Base-by-base conservation (phyloP, 1,284 basidiomycete species). In the Phlebopus sp. region DNA sequence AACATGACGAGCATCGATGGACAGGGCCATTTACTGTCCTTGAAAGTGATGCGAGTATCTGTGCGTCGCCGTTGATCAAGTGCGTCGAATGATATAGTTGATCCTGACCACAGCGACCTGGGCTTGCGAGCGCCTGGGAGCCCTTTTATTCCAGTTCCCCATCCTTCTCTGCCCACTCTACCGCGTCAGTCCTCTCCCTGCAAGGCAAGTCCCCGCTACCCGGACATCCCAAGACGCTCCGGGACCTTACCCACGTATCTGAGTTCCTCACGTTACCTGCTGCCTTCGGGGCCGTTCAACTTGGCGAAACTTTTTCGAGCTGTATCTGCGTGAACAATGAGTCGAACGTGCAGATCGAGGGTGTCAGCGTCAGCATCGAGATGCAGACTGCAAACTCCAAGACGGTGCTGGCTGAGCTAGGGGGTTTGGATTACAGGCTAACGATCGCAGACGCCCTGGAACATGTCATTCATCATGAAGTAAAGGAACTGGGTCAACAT, bases 401-500 rank as follows among this genome's bases (percentile, higher is more conserved):
- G 60, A 66, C 77, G 0, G 56, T 76, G 3, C 66, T 91, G 10
- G 76, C 76, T 8, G 84, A 89, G 52, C 73, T 82, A 43, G 84
- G 86, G 6, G 82, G 81, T 5, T 57, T 69, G 5, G 70, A 70
- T 5, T 60, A 70, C 39, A 68, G 57, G 19, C 66, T 90, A 35
- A 46, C 63, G 1, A 72, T 76, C 1, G 78, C 79, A 37, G 78
- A 82, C 55, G 81, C 81, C 0, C 55, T 87, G 37, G 85, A 90
- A 64, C 72, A 72, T 42, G 69, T 86, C 21, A 82, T 88, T 1
- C 74, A 78, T 48, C 85, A 89, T 59, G 89, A 91, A 67, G 87
- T 91, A 54, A 91, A 90, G 67, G 89, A 91, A 57, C 72, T 90
- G 10, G 87, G 87, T 2, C 88, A 90, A 57, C 88, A 91, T 66